Percentiles rank a stretch among this genome's conserved stretches.
Conservation (phyloP, 768 basidiomycete species). For the Candolleomyces aberdarensis region DNA sequence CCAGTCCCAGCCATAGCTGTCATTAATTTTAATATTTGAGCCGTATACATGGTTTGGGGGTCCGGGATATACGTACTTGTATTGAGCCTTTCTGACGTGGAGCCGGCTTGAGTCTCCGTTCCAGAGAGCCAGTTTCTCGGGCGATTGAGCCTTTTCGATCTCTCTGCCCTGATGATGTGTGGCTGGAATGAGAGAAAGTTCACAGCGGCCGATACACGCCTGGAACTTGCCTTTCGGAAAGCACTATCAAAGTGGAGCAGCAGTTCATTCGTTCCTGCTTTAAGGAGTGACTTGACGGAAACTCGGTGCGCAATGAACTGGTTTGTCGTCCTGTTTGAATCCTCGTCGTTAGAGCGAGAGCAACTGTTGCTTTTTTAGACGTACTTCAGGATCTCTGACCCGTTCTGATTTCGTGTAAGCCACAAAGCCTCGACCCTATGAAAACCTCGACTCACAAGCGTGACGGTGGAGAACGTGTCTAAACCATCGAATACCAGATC, state of each 20-base stretch:
- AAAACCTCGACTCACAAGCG: constrained; percentile 46
- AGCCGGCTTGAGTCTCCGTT: constrained; percentile 91
- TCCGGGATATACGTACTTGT: constrained; percentile 54
- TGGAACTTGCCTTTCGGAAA: constrained; percentile 53
- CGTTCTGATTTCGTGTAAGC: constrained; percentile 55
- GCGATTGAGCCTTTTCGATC: constrained; percentile 59
- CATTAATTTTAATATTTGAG: not conserved
- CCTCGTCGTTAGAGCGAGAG: not conserved
- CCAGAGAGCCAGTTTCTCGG: constrained; percentile 61
- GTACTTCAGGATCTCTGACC: constrained; percentile 60
- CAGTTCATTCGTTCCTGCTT: constrained; percentile 61
- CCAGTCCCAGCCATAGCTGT: constrained; percentile 91
- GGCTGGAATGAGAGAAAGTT: not conserved
- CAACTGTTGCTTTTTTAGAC: constrained; percentile 9
- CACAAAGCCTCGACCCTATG: not conserved
- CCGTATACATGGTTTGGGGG: not conserved
- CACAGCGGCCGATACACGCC: not conserved
- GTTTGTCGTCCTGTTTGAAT: constrained; percentile 58
- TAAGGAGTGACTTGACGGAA: constrained; percentile 51
- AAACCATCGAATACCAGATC: constrained; percentile 90
- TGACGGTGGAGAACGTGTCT: constrained; percentile 81
- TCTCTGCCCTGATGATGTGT: constrained; percentile 56
- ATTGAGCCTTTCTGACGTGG: constrained; percentile 91
- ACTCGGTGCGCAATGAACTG: constrained; percentile 81
- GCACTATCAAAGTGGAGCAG: constrained; percentile 71